Base-by-base conservation (phyloP, 2,329 filamentous ascomycete species). In the Drechslerella stenobrocha region DNA sequence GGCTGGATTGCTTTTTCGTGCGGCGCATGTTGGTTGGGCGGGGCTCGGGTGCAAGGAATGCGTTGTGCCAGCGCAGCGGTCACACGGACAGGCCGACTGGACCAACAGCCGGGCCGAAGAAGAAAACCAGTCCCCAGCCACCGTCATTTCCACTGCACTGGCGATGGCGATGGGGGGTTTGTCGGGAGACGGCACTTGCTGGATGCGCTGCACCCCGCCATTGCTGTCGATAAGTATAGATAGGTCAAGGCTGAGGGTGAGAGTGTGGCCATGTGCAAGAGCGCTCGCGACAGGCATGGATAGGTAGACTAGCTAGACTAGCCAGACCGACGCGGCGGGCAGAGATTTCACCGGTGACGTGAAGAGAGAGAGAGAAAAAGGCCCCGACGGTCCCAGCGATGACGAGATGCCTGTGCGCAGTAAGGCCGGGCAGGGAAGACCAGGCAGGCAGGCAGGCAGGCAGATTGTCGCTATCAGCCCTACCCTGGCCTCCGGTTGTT, bases 401-500 rank as follows among this genome's bases (percentile, higher is more conserved):
- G 51, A 64, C 59, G 59, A 64, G 51, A 53, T 53, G 34, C 34
- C 15, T 37, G 58, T 50, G 55, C 52, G 52, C 47, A 42, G 28
- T 34, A 46, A 22, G 22, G 13, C 44, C 11, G 23, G 44, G 23
- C 28, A 15, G 22, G 44, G 20, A 8, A 47, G n/a, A 23, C 13
- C 13, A 3, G 13, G 6, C 15, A 18, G 18, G 9, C 37, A 42
- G 37, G 53, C 48, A 59, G 61, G 53, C 42, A 53, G 55, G 60
- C 48, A 67, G 61, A 56, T 56, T 60, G 55, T 60, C 55, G 55
- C 47, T 67, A 66, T 66, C 61, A 59, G 61, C 61, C 53, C 61
- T 59, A 59, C 45, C 50, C 55, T 56, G 60, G 63, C 52, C 22
- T 52, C 8, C 34, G 34, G 13, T 15, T 2, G 23, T 20, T 22